Base-by-base conservation (phyloP, 495 filamentous ascomycete genomes). In the Friedmanniomyces simplex region DNA sequence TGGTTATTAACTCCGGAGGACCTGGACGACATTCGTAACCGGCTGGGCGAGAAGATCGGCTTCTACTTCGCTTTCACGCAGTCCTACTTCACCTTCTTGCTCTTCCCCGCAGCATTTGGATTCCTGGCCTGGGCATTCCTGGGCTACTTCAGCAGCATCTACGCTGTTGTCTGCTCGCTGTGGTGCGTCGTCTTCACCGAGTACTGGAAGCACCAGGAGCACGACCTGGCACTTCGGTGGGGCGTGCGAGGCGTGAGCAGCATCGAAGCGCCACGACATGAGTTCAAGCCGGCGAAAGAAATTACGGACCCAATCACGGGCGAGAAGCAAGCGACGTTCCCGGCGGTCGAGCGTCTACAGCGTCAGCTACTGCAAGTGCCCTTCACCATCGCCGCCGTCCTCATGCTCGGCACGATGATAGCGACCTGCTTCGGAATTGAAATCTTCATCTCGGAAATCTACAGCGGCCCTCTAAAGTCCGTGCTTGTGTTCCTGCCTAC, bases 51-150 rank as follows among this genome's bases (percentile, higher is more conserved):
- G 73, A 89, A 85, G 70, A 77, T 97, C 54, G 93, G 87, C 24
- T 96, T 90, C 66, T 98, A 98, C 72, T 98, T 98, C 66, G 85
- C 94, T 1, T 98, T 98, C 69, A 74, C 95, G 53, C 89, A 96
- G 73, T 84, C 86, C 0, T 98, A 98, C 70, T 94, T 96, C 66
- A 73, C 77, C 36, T 95, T 95, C 67, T 73, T 96, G 26, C 68
- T 88, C 11, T 88, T 93, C 60, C 91, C 91, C 0, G 94, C 93
- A 1, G 76, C 77, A 14, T 86, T 96, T 67, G 93, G 94, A 4
- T 79, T 86, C 57, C 82, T 79, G 1, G 81, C 86, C 30, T 96
- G 88, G 87, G 66, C 93, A 28, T 62, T 96, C 14, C 76, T 98
- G 1, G 89, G 91, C 1, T 78, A 83, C 42, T 98, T 85, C 70